Percentiles rank a stretch among this genome's conserved stretches.
These are phyloP conservation scores for Leucogyrophana mollusca DNA, from an alignment of 768 basidiomycete species.

Conservation along the genomic window DNA sequence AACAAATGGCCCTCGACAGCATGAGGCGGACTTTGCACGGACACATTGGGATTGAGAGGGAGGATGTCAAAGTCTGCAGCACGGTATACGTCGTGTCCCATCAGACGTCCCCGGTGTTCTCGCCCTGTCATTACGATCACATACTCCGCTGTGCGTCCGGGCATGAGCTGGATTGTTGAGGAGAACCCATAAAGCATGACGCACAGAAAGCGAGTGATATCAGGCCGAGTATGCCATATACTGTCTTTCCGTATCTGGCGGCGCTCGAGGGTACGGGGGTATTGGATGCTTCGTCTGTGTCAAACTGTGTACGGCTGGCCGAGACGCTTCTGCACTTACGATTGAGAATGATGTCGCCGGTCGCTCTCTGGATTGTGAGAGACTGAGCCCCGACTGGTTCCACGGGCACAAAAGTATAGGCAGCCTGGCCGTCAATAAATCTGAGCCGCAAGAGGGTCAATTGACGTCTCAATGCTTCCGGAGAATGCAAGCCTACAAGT, in stretches of 20 bases:
- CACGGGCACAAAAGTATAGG: slow-evolving; percentile 77
- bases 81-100: slow-evolving; percentile 85
- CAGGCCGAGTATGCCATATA: slow-evolving; percentile 76
- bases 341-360: slow-evolving; percentile 75
- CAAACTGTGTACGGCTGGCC: background rate
- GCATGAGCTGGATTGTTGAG: background rate
- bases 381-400: slow-evolving; percentile 59
- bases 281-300: slow-evolving; percentile 45
- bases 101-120: slow-evolving; percentile 71
- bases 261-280: slow-evolving; percentile 51
- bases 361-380: slow-evolving; percentile 67
- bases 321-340: slow-evolving; percentile 37
- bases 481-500: slow-evolving; percentile 47
- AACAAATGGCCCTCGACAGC: slow-evolving; percentile 87
- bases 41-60: slow-evolving; percentile 73
- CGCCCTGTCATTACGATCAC: slow-evolving; percentile 85
- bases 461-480: background rate
- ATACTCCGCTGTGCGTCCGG: slow-evolving; percentile 93
- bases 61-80: slow-evolving; percentile 91
- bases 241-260: slow-evolving; percentile 58
- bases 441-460: slow-evolving; percentile 36
- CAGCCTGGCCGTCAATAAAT: slow-evolving; percentile 68
- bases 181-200: slow-evolving; percentile 22
- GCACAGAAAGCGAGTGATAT: slow-evolving; percentile 75
- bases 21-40: slow-evolving; percentile 68